These are phyloP conservation scores for Xylariaceae sp. DNA, from an alignment of 2,329 filamentous ascomycete genomes.

Conservation along the genomic window DNA sequence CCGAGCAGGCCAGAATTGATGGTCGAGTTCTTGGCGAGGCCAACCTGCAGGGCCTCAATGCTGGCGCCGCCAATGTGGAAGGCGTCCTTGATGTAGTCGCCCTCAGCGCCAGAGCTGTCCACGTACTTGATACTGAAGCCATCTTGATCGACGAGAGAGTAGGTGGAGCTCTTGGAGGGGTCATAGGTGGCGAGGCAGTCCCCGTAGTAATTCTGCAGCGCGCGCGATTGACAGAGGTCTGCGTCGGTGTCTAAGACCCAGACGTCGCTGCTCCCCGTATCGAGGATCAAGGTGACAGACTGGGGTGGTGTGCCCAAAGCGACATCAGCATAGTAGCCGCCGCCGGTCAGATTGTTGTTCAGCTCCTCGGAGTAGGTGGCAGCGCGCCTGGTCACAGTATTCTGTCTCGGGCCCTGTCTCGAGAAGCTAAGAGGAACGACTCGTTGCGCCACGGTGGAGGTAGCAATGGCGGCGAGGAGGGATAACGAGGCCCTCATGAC, in stretches of 20 bases:
- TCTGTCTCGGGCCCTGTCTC: constrained; percentile 21
- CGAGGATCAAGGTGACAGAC: constrained; percentile 59
- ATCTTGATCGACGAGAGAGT: constrained; percentile 46
- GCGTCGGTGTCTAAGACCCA: constrained; percentile 56
- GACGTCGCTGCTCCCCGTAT: constrained; percentile 68
- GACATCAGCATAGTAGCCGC: constrained; percentile 63
- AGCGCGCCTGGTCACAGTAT: constrained; percentile 26
- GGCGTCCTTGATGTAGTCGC: constrained; percentile 64
- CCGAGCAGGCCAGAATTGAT: constrained; percentile 64
- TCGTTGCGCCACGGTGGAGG: constrained; percentile 29
- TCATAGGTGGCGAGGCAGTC: constrained; percentile 52
- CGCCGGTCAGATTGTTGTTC: constrained; percentile 60
- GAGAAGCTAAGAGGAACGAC: constrained; percentile 38
- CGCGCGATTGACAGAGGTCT: constrained; percentile 47
- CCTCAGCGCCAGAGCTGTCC: constrained; percentile 58
- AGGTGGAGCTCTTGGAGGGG: constrained; percentile 54
- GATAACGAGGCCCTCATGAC: constrained; percentile 31
- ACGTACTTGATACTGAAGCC: constrained; percentile 68
- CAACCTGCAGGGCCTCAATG: constrained; percentile 60
- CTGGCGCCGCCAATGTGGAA: constrained; percentile 57
- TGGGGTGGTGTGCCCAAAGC: constrained; percentile 65
- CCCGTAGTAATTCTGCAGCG: constrained; percentile 44
- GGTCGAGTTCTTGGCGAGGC: constrained; percentile 55
- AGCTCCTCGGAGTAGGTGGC: constrained; percentile 46
- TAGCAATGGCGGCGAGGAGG: constrained; percentile 23